A percentile compares a stretch with the other conserved stretches of the same genome.
phyloP scores from a whole-genome alignment of 495 filamentous ascomycete species.

The Viridothelium virens region DNA sequence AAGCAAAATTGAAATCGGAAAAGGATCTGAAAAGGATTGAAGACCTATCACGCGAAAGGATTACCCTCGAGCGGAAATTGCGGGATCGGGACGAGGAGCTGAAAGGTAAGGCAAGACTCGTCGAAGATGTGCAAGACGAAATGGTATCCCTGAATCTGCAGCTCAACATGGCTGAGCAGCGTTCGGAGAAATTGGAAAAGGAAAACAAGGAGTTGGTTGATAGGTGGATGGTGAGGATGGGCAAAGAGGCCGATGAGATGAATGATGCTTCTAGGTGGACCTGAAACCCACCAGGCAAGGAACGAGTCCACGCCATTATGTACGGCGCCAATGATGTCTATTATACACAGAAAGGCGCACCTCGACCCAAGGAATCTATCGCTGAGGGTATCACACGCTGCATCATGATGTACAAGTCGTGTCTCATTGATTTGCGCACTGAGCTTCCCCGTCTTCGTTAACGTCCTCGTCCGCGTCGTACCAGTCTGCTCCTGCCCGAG shows the following conservation, averaged over 20 bases:
- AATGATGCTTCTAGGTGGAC: slow-evolving; percentile 50
- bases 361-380: neutral
- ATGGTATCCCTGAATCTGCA: slow-evolving; percentile 76
- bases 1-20: slow-evolving; percentile 28
- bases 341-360: neutral
- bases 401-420: neutral
- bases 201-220: slow-evolving; percentile 86
- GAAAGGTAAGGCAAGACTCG: slow-evolving; percentile 66
- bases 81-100: slow-evolving; percentile 82
- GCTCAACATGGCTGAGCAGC: slow-evolving; percentile 75
- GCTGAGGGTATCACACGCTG: neutral
- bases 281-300: slow-evolving; percentile 11
- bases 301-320: neutral
- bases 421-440: slow-evolving; percentile 61
- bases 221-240: slow-evolving; percentile 83
- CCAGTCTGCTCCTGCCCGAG: slow-evolving; percentile 64
- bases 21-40: slow-evolving; percentile 48
- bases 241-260: slow-evolving; percentile 79
- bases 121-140: slow-evolving; percentile 88
- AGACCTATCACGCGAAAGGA: slow-evolving; percentile 55
- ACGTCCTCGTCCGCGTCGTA: slow-evolving; percentile 60
- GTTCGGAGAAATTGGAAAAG: slow-evolving; percentile 54
- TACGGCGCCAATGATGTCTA: neutral
- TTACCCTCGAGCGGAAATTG: slow-evolving; percentile 51
- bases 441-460: slow-evolving; percentile 37